These are phyloP conservation scores for Ogataea parapolymorpha DNA, from an alignment of 805 yeast genomes.

Conservation along the genomic window DNA sequence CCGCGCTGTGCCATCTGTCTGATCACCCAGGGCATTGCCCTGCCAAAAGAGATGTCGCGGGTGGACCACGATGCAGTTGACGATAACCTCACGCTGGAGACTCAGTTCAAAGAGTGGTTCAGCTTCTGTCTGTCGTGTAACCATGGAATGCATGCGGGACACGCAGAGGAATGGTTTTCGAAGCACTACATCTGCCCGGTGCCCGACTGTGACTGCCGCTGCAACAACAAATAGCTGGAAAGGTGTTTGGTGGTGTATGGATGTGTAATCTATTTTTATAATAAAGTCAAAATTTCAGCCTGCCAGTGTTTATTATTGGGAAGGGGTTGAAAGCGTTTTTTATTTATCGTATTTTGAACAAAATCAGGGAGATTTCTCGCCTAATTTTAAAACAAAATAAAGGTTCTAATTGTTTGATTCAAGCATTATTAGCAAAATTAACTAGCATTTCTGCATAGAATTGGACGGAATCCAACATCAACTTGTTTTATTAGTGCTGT, in stretches of 20 bases:
- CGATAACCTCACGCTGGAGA: constrained; percentile 30
- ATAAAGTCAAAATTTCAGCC: constrained; percentile 1
- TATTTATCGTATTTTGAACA: constrained; percentile 7
- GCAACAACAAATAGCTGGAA: constrained; percentile 45
- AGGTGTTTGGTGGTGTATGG: constrained; percentile 4
- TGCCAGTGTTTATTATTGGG: not conserved
- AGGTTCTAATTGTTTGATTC: not conserved
- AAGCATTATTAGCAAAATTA: not conserved
- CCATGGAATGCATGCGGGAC: constrained; percentile 93
- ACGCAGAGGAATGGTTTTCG: constrained; percentile 94
- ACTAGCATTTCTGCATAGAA: not conserved
- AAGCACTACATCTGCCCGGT: constrained; percentile 89
- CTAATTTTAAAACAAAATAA: not conserved
- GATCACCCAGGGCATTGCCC: constrained; percentile 68
- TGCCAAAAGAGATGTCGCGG: constrained; percentile 40
- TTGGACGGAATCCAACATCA: not conserved
- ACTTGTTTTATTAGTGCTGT: not conserved
- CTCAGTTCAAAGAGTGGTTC: constrained; percentile 73
- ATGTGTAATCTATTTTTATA: not conserved
- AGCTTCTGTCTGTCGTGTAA: constrained; percentile 88
- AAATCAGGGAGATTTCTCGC: constrained; percentile 4
- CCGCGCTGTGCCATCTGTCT: constrained; percentile 92
- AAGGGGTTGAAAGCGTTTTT: constrained; percentile 8
- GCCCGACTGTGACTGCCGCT: constrained; percentile 84
- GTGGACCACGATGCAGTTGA: constrained; percentile 23